A percentile compares a stretch with the other conserved stretches of the same genome.
Evolutionary conservation across 306 rosid species (phyloP).

Genomic region (Carpinus fangiana): DNA sequence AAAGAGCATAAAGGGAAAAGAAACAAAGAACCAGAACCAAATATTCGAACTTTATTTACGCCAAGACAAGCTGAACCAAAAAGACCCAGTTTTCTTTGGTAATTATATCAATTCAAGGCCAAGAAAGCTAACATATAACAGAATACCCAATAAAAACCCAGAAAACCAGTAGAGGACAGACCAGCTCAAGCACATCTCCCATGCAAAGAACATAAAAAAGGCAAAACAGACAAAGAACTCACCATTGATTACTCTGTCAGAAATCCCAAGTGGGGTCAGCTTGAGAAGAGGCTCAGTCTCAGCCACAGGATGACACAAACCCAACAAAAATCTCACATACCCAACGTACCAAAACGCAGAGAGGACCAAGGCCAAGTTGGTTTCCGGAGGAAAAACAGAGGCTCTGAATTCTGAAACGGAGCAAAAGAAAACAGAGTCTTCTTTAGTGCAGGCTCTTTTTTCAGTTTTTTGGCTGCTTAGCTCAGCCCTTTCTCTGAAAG

Average conservation of each 20-base stretch:
- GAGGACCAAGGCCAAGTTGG: conserved; percentile 21
- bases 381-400: conserved; percentile 5
- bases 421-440: conserved; percentile 1
- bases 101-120: conserved; percentile 10
- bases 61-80: conserved; percentile 6
- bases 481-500: not conserved
- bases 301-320: conserved; percentile 28
- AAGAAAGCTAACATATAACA: conserved; percentile 20
- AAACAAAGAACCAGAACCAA: conserved; percentile 25
- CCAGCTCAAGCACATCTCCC: conserved; percentile 29
- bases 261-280: conserved; percentile 40
- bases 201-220: not conserved
- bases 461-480: conserved; percentile 13
- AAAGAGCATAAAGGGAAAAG: conserved; percentile 5
- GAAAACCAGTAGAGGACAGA: conserved; percentile 11
- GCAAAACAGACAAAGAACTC: conserved; percentile 28
- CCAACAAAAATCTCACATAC: conserved; percentile 14
- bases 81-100: not conserved
- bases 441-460: conserved; percentile 1
- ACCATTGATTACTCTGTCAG: conserved; percentile 29
- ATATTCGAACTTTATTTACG: conserved; percentile 5
- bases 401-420: conserved; percentile 28
- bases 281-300: conserved; percentile 4
- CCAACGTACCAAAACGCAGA: conserved; percentile 18
- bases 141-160: conserved; percentile 27